Conservation (phyloP, 208 protist genomes). For the Herpetomonas samuelpessoai region DNA sequence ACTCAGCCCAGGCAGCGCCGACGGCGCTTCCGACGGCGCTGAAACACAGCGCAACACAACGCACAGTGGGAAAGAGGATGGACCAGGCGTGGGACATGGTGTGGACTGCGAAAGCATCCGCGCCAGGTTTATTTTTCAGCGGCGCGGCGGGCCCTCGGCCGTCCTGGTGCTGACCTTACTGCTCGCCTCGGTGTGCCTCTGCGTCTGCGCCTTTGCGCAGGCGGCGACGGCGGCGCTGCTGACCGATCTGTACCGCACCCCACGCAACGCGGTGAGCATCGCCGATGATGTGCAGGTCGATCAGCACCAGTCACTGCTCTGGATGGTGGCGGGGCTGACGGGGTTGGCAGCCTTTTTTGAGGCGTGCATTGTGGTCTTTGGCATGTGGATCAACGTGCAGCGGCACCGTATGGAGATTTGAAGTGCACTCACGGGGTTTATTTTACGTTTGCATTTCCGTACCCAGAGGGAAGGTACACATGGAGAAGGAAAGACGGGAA, state of each 20-base stretch:
- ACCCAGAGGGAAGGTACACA: background rate
- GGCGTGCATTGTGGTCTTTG: background rate
- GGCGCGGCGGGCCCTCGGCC: constrained; percentile 10
- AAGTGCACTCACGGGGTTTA: too few relatives aligned
- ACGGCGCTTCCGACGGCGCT: background rate
- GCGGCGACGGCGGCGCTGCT: constrained; percentile 15
- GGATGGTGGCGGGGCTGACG: constrained; percentile 3
- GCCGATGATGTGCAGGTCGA: constrained; percentile 19
- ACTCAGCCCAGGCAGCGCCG: background rate
- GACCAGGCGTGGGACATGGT: background rate
- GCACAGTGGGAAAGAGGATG: background rate
- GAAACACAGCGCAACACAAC: too few relatives aligned
- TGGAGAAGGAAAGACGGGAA: constrained; percentile 1
- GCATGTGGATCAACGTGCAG: background rate
- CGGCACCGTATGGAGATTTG: background rate
- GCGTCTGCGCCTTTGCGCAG: constrained; percentile 12
- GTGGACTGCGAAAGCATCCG: background rate
- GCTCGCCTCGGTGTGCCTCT: constrained; percentile 8
- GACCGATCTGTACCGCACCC: constrained; percentile 15
- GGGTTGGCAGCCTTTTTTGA: background rate
- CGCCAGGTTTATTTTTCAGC: constrained; percentile 6
- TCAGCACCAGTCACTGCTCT: constrained; percentile 24
- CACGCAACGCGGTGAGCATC: constrained; percentile 13
- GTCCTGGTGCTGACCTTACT: constrained; percentile 11
- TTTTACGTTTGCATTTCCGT: too few relatives aligned